Evolutionary conservation across 169 alveolate genomes (phyloP), one percentile per base, ranked within the genome.

Genomic region (Eimeria falciformis): DNA sequence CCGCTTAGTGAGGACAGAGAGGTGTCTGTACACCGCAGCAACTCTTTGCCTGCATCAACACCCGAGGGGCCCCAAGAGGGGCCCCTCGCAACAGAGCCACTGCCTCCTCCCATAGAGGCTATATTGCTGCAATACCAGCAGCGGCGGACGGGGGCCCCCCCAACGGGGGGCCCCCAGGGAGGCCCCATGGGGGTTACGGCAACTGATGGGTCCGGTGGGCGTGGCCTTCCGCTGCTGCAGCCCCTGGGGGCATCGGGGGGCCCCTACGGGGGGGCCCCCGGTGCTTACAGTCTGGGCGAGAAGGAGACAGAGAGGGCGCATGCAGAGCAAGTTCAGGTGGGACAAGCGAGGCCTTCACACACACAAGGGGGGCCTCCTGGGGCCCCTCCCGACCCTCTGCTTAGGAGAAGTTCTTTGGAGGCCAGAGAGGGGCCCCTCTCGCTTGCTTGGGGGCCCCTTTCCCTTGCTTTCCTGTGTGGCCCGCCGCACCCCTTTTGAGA

Each of bases 111-210:
- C 46, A 56, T 82, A 6, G 90, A 82, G 45, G 78, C 90, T 40
- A 58, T 82, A 11, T 65, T 82, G 53, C 17, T 46, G 25, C 90
- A 82, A 78, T 82, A 68, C 23, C 27, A 17, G 56, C 73, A 56
- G 58, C 90, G 90, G 33, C 90, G 90, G 47, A 21, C 79, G 37
- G n/a, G 56, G 33, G 90, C 78, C 40, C 55, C 90, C 40, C 23
- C 78, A 21, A 37, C 79, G 37, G 40, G 37, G 21, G 43, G 55
- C 21, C 5, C 33, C 69, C 23, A 25, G 29, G 53, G 53, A 17
- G 71, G 53, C 53, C 4, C 29, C 53, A 50, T n/a, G 46, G n/a
- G 46, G 71, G 71, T 46, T 25, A 14, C 62, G 18, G 43, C 56
- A 18, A 82, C 46, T 62, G 90, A 47, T 12, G 73, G 55, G 55